Percentiles rank a stretch among this genome's conserved stretches.
Conservation (phyloP, 768 basidiomycete species). For the Xerocomellus intermedius region DNA sequence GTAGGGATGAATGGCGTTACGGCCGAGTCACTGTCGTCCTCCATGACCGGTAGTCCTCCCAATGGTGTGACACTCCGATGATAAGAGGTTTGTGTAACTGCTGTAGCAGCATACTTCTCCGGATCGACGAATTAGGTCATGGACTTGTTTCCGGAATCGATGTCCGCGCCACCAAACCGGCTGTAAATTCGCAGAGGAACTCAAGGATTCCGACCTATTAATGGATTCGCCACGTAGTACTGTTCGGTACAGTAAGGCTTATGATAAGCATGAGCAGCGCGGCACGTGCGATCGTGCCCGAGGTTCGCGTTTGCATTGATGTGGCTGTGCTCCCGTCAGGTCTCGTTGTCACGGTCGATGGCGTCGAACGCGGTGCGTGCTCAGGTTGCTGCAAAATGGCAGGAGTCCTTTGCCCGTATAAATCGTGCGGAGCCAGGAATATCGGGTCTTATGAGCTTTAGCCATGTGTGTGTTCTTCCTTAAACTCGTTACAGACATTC, state of each 20-base stretch:
- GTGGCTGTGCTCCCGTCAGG: conserved; percentile 21
- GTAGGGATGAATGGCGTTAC: conserved; percentile 22
- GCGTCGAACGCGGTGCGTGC: conserved; percentile 60
- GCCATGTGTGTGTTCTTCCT: conserved; percentile 42
- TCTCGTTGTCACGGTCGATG: conserved; percentile 38
- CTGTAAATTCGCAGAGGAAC: too few species aligned
- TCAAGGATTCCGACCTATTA: too few species aligned
- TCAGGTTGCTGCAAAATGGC: conserved; percentile 70
- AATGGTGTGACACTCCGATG: neutral
- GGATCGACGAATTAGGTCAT: conserved; percentile 3
- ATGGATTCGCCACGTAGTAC: too few species aligned
- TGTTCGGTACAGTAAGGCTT: too few species aligned
- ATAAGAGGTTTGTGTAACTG: neutral
- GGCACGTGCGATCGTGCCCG: too few species aligned
- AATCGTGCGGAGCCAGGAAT: conserved; percentile 61
- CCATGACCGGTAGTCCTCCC: conserved; percentile 10
- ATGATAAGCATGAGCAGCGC: too few species aligned
- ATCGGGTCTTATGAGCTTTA: conserved; percentile 61
- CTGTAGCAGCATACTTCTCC: neutral
- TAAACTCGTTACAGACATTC: neutral
- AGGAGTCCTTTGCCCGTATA: conserved; percentile 63
- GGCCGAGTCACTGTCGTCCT: conserved; percentile 3
- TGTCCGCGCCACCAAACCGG: too few species aligned
- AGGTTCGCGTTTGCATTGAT: too few species aligned
- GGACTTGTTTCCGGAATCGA: too few species aligned